A percentile compares a stretch with the other conserved stretches of the same genome.
phyloP scores from a whole-genome alignment of 768 basidiomycete genomes.

The Amyloporia xantha region DNA sequence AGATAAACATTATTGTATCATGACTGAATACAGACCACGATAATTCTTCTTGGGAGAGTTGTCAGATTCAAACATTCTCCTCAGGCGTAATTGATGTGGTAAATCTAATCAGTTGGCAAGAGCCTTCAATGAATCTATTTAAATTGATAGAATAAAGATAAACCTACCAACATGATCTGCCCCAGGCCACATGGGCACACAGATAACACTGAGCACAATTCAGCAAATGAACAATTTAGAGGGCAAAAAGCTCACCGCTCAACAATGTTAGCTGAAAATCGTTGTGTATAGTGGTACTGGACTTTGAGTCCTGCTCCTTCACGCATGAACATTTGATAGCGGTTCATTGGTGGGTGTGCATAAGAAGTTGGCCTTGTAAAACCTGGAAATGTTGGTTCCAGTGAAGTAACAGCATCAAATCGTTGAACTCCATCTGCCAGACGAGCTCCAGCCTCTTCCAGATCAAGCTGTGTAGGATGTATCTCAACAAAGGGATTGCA shows the following conservation, averaged over 20 bases:
- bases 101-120: constrained; percentile 32
- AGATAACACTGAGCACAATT: constrained; percentile 35
- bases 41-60: no score
- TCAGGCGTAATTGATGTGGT: constrained; percentile 27
- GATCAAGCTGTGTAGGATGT: constrained; percentile 28
- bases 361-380: constrained; percentile 41
- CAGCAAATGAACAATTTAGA: neutral
- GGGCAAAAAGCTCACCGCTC: constrained; percentile 40
- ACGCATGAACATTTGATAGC: constrained; percentile 39
- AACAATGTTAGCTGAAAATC: constrained; percentile 33
- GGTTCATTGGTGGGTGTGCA: constrained; percentile 33
- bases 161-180: constrained; percentile 47
- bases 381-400: constrained; percentile 31
- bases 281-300: constrained; percentile 49
- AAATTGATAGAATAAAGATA: neutral
- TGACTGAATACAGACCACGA: no score
- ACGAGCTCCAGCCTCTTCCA: constrained; percentile 29
- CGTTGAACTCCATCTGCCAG: constrained; percentile 34
- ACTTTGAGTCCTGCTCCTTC: constrained; percentile 29
- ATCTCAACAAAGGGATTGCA: constrained; percentile 46
- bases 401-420: constrained; percentile 32
- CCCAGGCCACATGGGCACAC: constrained; percentile 44
- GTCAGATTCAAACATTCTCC: neutral
- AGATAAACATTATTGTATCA: no score
- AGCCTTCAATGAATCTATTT: neutral